Percentiles rank a stretch among this genome's conserved stretches.
These are phyloP conservation scores for Lactifluus volemus DNA, from an alignment of 768 basidiomycete species.

Conservation along the genomic window DNA sequence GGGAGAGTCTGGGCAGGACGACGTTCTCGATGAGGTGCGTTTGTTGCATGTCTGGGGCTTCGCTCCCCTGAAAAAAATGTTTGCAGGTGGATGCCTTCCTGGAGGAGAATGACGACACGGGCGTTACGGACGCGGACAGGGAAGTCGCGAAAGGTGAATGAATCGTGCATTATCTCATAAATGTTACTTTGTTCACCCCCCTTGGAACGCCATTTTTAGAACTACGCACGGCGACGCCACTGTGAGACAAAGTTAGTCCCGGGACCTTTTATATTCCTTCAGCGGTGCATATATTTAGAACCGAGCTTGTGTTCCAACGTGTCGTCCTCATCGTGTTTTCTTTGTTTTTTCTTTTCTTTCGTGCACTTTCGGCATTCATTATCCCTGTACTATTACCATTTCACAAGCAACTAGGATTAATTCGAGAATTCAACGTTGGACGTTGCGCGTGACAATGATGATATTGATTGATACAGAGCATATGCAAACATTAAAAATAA, in stretches of 20 bases:
- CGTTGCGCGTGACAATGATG: not conserved
- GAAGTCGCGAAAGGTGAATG: conserved; percentile 63
- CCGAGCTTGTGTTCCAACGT: not conserved
- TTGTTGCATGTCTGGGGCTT: not conserved
- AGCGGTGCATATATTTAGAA: conserved; percentile 8
- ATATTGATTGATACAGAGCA: not conserved
- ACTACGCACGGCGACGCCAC: conserved; percentile 4
- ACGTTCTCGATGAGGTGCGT: conserved; percentile 83
- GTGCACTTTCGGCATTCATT: not conserved
- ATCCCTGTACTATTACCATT: conserved; percentile 17
- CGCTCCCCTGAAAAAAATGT: not conserved
- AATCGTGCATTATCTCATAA: not conserved
- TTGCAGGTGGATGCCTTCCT: conserved; percentile 83
- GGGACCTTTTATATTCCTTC: no score
- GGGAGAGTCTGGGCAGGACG: conserved; percentile 55
- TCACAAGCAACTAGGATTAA: conserved; percentile 7
- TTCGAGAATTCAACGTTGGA: conserved; percentile 5
- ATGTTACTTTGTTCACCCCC: not conserved
- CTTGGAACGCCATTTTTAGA: not conserved
- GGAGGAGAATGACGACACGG: conserved; percentile 88
- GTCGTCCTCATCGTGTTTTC: not conserved
- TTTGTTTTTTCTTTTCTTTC: not conserved
- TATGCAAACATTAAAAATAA: not conserved
- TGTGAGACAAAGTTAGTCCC: not conserved
- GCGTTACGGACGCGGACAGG: conserved; percentile 71